A percentile compares a stretch with the other conserved stretches of the same genome.
These are phyloP conservation scores for Fusarium sp. DNA, from an alignment of 2,329 filamentous ascomycete species.

Conservation along the genomic window DNA sequence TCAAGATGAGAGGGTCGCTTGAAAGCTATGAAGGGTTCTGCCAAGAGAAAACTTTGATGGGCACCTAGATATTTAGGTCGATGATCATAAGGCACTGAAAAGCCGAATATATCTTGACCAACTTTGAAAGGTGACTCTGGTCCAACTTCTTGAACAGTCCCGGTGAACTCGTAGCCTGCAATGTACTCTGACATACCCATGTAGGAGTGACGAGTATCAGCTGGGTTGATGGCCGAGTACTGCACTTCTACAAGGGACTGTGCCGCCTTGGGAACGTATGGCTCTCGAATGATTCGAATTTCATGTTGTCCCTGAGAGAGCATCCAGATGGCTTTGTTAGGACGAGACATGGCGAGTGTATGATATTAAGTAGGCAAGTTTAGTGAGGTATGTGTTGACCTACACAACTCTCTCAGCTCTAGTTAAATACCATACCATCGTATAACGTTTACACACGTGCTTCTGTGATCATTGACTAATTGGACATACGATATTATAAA, in stretches of 20 bases:
- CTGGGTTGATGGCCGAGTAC: slow-evolving; percentile 36
- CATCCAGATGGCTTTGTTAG: slow-evolving; percentile 24
- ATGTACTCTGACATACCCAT: slow-evolving; percentile 16
- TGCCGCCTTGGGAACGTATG: neutral
- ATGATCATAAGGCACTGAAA: slow-evolving; percentile 13
- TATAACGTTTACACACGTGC: too few species aligned
- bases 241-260: slow-evolving; percentile 34
- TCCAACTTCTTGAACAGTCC: slow-evolving; percentile 2
- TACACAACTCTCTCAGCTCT: too few species aligned
- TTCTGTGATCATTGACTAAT: too few species aligned
- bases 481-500: too few species aligned
- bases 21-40: slow-evolving; percentile 17
- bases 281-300: neutral
- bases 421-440: neutral
- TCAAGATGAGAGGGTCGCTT: slow-evolving; percentile 7
- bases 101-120: slow-evolving; percentile 24
- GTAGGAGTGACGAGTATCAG: slow-evolving; percentile 33
- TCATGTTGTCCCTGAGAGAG: slow-evolving; percentile 1
- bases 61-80: slow-evolving; percentile 29
- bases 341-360: neutral
- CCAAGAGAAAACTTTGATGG: slow-evolving; percentile 30
- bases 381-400: too few species aligned
- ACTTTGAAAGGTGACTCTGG: slow-evolving; percentile 15
- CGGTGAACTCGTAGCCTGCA: slow-evolving; percentile 29
- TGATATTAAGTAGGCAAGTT: accelerated